phyloP scores from a whole-genome alignment of 768 basidiomycete species.

The Phylloporus sp. region DNA sequence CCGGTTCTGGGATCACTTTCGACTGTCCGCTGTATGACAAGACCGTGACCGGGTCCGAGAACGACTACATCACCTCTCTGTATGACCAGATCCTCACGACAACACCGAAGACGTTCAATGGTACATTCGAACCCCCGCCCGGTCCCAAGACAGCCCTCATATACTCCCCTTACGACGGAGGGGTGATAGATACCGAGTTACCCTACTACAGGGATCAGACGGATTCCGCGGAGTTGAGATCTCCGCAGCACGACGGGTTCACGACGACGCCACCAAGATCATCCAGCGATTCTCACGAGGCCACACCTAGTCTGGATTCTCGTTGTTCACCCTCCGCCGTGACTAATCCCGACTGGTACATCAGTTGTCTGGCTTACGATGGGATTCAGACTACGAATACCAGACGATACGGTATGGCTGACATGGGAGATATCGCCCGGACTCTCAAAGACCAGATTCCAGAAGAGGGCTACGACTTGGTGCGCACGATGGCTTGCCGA shows the following conservation, averaged over 20 bases:
- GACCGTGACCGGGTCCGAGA: background rate
- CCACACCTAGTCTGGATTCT: background rate
- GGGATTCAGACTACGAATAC: background rate
- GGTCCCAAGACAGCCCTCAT: background rate
- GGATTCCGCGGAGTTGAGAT: background rate
- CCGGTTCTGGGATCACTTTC: background rate
- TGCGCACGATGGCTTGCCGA: background rate
- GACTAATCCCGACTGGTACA: too few relatives aligned
- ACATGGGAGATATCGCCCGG: conserved; percentile 4
- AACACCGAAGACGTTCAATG: background rate
- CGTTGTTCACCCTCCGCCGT: background rate
- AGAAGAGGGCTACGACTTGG: background rate
- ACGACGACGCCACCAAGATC: background rate
- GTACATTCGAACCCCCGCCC: background rate
- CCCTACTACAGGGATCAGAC: background rate
- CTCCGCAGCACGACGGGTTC: background rate
- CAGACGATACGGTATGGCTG: conserved; percentile 13
- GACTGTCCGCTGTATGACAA: background rate
- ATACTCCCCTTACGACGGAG: background rate
- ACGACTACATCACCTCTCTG: background rate
- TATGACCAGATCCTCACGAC: background rate
- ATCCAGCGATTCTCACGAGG: background rate
- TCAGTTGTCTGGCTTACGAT: background rate
- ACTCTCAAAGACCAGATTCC: background rate
- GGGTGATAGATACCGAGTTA: background rate